Conservation (phyloP, 2,329 filamentous ascomycete species). For the Ophiostoma angusticollis region DNA sequence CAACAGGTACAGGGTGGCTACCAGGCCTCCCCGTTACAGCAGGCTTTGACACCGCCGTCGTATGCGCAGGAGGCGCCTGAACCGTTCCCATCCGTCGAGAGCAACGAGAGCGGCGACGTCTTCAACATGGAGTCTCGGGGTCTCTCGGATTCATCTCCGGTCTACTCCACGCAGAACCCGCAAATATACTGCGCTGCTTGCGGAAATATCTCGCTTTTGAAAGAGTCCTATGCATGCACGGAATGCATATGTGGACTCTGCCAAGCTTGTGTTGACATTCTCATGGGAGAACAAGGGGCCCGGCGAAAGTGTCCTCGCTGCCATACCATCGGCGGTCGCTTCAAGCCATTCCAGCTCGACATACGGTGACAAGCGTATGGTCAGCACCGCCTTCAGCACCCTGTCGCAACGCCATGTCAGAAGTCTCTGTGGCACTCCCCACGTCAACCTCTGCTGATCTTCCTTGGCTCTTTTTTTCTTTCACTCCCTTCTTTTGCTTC, state of each 20-base stretch:
- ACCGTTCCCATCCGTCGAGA: conserved; percentile 81
- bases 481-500: background rate
- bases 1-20: conserved; percentile 37
- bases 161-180: conserved; percentile 59
- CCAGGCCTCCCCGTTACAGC: conserved; percentile 80
- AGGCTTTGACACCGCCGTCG: conserved; percentile 73
- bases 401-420: too few relatives aligned
- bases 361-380: too few relatives aligned
- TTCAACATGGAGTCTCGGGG: conserved; percentile 57
- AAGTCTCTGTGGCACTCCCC: background rate
- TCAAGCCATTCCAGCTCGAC: conserved; percentile 77
- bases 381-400: too few relatives aligned
- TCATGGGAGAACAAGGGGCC: conserved; percentile 64
- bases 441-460: background rate
- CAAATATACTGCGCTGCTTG: conserved; percentile 92
- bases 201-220: conserved; percentile 60
- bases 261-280: conserved; percentile 69
- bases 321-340: conserved; percentile 63
- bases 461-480: background rate
- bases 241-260: conserved; percentile 94
- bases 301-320: conserved; percentile 68
- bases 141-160: conserved; percentile 57
- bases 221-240: conserved; percentile 83
- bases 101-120: conserved; percentile 57
- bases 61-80: conserved; percentile 56